These are phyloP conservation scores for Nakazawaea anatomiae DNA, from an alignment of 805 yeast genomes.

Conservation along the genomic window DNA sequence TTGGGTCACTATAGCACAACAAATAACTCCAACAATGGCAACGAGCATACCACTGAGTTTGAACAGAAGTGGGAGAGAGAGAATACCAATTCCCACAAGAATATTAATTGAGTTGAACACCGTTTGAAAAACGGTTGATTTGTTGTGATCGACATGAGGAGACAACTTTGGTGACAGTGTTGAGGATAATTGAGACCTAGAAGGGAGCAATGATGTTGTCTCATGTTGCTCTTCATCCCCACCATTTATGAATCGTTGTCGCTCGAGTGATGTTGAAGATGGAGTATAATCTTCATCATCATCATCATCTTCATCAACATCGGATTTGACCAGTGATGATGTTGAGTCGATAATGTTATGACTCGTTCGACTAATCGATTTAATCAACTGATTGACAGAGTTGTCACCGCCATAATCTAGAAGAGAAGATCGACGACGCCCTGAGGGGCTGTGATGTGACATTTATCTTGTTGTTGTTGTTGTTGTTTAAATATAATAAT, in stretches of 20 bases:
- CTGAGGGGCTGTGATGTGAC: neutral
- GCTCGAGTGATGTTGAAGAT: no score
- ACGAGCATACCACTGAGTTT: conserved; percentile 61
- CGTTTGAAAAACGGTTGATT: conserved; percentile 68
- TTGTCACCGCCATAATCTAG: conserved; percentile 31
- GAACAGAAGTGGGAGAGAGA: conserved; percentile 68
- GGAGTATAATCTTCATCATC: neutral
- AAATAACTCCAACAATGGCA: conserved; percentile 36
- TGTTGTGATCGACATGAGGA: conserved; percentile 9
- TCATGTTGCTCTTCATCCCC: neutral
- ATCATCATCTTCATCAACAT: neutral
- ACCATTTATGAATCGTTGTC: neutral
- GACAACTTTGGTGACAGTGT: no score
- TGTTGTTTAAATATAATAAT: no score
- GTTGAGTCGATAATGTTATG: neutral
- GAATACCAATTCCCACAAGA: conserved; percentile 67
- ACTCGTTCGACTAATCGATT: conserved; percentile 1
- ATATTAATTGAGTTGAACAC: conserved; percentile 74
- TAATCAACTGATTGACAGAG: conserved; percentile 26
- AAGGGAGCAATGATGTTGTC: neutral
- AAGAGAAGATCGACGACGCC: conserved; percentile 23
- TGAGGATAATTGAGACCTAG: no score
- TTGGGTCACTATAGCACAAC: conserved; percentile 44
- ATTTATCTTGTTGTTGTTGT: no score
- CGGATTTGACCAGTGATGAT: neutral